Evolutionary conservation across 768 basidiomycete genomes (phyloP), one percentile per base, ranked within the genome.

Genomic region (Xerocomus spinulosus): DNA sequence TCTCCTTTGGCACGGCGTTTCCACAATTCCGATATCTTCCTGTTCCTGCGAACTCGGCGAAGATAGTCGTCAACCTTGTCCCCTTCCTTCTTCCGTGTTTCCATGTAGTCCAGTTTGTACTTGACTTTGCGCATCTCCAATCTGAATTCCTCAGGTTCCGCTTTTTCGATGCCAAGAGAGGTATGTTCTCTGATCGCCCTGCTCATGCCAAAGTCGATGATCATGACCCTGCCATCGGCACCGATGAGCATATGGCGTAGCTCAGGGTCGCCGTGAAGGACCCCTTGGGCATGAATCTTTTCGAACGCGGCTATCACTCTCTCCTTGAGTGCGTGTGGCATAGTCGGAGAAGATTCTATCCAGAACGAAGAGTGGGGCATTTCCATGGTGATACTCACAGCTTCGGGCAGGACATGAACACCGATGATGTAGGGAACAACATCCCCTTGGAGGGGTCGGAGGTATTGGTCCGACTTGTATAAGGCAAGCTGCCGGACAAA

Each of bases 341-440:
- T 83, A 35, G 69, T 72, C 3, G 74, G 61, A 5, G 74, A 78
- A 13, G 83, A 78, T 52, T 82, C 76, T 50, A 81, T 73, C 81
- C 83, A 83, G 60, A 82, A 80, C 7, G 72, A 70, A 14, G 64
- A 67, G 53, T 83, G 79, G 1, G 83, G 83, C 14, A 75, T 65
- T 53, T 77, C 79, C 71, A 80, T 76, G 12, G 74, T 69, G 24
- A 70, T 38, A 54, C 70, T 71, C 38, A 77, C 64, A 9, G 64
- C 56, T 42, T 66, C 67, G 23, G 70, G 56, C 51, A 65, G 61
- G 18, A 70, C 50, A 59, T 74, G 74, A 18, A 78, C 70, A 33
- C 74, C 75, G 41, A 84, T 79, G 47, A 85, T 60, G 32, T 66
- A 58, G 1, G 82, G 80, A 4, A 83, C 73, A 2, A 78, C 67